Base-by-base conservation (phyloP, 1,284 basidiomycete species). In the Cystobasidium slooffiae region DNA sequence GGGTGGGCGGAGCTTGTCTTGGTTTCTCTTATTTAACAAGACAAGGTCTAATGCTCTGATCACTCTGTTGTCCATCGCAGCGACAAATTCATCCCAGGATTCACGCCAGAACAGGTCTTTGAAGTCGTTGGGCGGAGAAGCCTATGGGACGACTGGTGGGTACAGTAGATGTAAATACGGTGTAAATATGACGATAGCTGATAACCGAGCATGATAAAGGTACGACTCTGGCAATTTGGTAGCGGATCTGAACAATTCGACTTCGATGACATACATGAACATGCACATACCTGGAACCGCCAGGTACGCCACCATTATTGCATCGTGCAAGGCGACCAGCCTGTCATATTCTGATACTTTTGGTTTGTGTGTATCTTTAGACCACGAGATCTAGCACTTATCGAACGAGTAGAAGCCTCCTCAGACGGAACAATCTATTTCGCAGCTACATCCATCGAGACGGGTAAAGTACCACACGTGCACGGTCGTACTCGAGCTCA, bases 91-190 rank as follows among this genome's bases (percentile, higher is more conserved):
- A 78, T 80, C 56, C 68, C 68, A 41, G 79, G 79, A 10, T 79
- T 76, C 47, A 63, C 74, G 2, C 79, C 79, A 10, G 74, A 76
- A 7, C 78, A 75, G 7, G 79, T 80, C 1, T 80, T 80, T 61
- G 77, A 75, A 6, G 79, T 80, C 47, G 77, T 78, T 22, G 79
- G 79, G 0, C 72, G 77, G 3, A 70, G 78, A 41, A 78, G 79
- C 58, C 72, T 80, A 1, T 80, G 79, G 79, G 79, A 80, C 61
- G 79, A 80, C 47, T 80, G 79, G 79, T 78, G 66, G 3, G 31
- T 20, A 14, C 52, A 3, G 3, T 51, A 1, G 47, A 1, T 20
- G 14, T 52, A 8, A 18, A 12, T 6, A 20, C 20, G 39, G 18
- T 39, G 6, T 31, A 14, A 20, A 37, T 46, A 8, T 9, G 55